Base-by-base conservation (phyloP, 2,329 filamentous ascomycete genomes). In the Paracorniculantispora psalliotae region DNA sequence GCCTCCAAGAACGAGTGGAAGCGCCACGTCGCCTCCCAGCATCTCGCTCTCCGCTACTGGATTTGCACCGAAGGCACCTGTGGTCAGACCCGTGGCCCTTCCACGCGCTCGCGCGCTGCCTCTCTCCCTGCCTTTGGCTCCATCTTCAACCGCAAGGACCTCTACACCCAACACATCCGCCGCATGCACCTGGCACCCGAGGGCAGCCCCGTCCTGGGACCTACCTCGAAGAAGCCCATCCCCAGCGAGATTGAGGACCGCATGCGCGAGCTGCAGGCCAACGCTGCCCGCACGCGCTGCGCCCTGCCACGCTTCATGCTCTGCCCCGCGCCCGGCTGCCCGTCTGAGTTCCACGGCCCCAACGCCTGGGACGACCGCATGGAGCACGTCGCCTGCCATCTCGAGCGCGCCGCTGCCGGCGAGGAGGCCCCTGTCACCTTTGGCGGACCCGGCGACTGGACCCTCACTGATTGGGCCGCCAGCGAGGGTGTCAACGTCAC, bases 1-100 rank as follows among this genome's bases (percentile, higher is more conserved):
- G 81, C 82, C 3, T 87, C 82, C 65, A 96, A 96, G 75, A 96
- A 96, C 69, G 92, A 97, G 71, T 97, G 93, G 93, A 97, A 97
- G 72, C 85, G 93, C 0, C 93, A 97, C 69, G 85, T 93, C 66
- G 77, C 79, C 33, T 89, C 88, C 0, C 89, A 96, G 68, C 93
- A 97, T 68, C 78, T 96, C 23, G 83, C 87, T 57, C 78, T 90
- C 3, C 77, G 82, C 47, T 89, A 86, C 73, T 97, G 87, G 84
- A 79, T 88, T 59, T 97, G 92, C 75, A 81, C 86, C 63, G 77
- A 88, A 33, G 88, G 84, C 61, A 68, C 72, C 8, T 88, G 85
- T 69, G 72, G 70, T 17, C 68, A 73, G 26, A 65, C 68, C 12
- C 68, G 67, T 25, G 69, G 66, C 48, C 65, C 59, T 41, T 63